Evolutionary conservation across 2,329 filamentous ascomycete genomes (phyloP), one percentile per base, ranked within the genome.

Genomic region (Paramyrothecium sp.): DNA sequence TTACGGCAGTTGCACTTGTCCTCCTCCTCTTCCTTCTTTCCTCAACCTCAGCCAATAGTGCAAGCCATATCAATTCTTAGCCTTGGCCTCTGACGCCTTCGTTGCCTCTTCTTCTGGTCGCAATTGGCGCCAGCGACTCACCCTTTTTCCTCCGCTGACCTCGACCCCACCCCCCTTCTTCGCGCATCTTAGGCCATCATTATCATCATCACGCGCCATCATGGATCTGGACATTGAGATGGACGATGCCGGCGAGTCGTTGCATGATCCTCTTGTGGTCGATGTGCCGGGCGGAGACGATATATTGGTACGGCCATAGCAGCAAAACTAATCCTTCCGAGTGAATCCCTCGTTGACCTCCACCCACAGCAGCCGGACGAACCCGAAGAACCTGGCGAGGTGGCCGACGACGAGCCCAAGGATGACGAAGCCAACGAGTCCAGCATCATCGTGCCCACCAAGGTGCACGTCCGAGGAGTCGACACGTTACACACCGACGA

Each of bases 381-480:
- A 51, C 68, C 62, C 20, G 70, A 75, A 58, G 73, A 76, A 55
- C 71, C 71, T 19, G 73, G 73, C 50, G 73, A 76, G 61, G 67
- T 75, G 23, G 68, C 68, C 34, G 73, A 74, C 5, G 73, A 75
- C 54, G 72, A 71, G 48, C 65, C 64, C 26, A 50, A 53, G 21
- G 54, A 53, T 19, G 46, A 30, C 41, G 48, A 61, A 8, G 60
- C 61, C 49, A 58, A 64, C 56, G 67, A 70, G 17, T 63, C 65
- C 33, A 67, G 65, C 50, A 67, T 57, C 2, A 57, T 73, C 12
- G 60, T 73, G 8, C 71, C 72, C 3, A 72, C 79, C 67, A 95
- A 95, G 70, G 75, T 97, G n/a, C 89, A 97, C 73, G 78, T 99
- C 54, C 86, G 87, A 58, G 94, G 94, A 20, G 82, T 98, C 3